phyloP scores from a whole-genome alignment of 148 eudicot genomes.

The Chenopodium album region DNA sequence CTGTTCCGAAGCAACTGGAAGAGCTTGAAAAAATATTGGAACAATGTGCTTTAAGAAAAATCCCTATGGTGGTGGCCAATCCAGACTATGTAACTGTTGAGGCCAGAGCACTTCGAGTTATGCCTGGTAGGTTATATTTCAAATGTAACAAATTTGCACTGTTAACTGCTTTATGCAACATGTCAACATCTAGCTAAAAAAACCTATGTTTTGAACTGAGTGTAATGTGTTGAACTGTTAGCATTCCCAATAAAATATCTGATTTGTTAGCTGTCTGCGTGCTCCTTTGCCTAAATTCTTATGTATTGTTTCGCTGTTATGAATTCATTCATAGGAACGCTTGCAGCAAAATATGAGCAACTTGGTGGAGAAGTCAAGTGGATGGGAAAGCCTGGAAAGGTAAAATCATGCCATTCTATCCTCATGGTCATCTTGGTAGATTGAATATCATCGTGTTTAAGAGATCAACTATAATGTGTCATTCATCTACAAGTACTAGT shows the following conservation, averaged over 20 bases:
- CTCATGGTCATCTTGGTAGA: not conserved
- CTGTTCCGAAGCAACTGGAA: slow-evolving; percentile 54
- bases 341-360: slow-evolving; percentile 81
- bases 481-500: not conserved
- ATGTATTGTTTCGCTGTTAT: not conserved
- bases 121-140: slow-evolving; percentile 67
- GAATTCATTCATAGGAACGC: slow-evolving; percentile 46
- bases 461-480: not conserved
- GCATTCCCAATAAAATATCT: not conserved
- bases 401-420: slow-evolving; percentile 17
- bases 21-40: slow-evolving; percentile 77
- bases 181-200: no score
- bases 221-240: not conserved
- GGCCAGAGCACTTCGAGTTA: slow-evolving; percentile 77
- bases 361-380: slow-evolving; percentile 97
- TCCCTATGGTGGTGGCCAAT: slow-evolving; percentile 98
- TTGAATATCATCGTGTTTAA: not conserved
- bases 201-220: not conserved
- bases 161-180: not conserved
- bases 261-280: not conserved
- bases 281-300: not conserved
- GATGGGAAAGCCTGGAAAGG: slow-evolving; percentile 98
- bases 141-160: not conserved
- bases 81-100: slow-evolving; percentile 97
- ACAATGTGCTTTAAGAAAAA: slow-evolving; percentile 60